Evolutionary conservation across 441 rosid genomes (phyloP).

Genomic region (Flueggea neowawraea): DNA sequence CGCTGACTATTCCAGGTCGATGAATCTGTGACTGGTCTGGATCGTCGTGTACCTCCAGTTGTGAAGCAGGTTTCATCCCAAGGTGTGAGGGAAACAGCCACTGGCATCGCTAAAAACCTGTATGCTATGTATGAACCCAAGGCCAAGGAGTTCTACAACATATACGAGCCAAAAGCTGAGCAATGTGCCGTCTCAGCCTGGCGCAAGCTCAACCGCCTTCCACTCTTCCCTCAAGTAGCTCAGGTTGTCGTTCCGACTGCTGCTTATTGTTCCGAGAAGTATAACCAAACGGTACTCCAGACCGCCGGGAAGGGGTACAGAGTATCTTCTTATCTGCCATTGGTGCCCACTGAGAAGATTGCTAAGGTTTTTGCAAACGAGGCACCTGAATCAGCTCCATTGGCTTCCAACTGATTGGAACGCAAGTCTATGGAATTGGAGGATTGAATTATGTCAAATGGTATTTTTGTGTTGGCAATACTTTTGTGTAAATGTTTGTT

Average conservation of each 20-base stretch:
- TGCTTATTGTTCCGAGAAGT: slow-evolving; percentile 74
- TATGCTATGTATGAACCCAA: slow-evolving; percentile 74
- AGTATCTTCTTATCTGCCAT: slow-evolving; percentile 69
- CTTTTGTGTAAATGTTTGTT: too few relatives aligned
- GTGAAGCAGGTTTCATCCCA: slow-evolving; percentile 73
- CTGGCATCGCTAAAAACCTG: slow-evolving; percentile 64
- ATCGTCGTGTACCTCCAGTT: slow-evolving; percentile 58
- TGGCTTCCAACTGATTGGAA: slow-evolving; percentile 22
- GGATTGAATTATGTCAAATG: too few relatives aligned
- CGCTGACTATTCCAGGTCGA: slow-evolving; percentile 48
- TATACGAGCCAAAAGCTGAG: slow-evolving; percentile 88
- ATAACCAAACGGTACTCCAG: slow-evolving; percentile 63
- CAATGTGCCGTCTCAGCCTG: slow-evolving; percentile 76
- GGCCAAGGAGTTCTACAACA: slow-evolving; percentile 74
- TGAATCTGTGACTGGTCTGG: slow-evolving; percentile 59
- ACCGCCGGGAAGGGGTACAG: slow-evolving; percentile 78
- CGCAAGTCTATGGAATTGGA: too few relatives aligned
- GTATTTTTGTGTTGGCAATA: too few relatives aligned
- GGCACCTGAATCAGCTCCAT: slow-evolving; percentile 27
- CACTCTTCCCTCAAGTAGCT: slow-evolving; percentile 76
- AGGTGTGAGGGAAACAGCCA: slow-evolving; percentile 72
- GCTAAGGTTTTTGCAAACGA: slow-evolving; percentile 56
- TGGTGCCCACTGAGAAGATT: slow-evolving; percentile 84
- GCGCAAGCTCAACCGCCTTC: slow-evolving; percentile 79
- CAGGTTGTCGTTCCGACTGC: slow-evolving; percentile 80